phyloP scores from a whole-genome alignment of 2,329 filamentous ascomycete genomes.

The Fusarium sp. region DNA sequence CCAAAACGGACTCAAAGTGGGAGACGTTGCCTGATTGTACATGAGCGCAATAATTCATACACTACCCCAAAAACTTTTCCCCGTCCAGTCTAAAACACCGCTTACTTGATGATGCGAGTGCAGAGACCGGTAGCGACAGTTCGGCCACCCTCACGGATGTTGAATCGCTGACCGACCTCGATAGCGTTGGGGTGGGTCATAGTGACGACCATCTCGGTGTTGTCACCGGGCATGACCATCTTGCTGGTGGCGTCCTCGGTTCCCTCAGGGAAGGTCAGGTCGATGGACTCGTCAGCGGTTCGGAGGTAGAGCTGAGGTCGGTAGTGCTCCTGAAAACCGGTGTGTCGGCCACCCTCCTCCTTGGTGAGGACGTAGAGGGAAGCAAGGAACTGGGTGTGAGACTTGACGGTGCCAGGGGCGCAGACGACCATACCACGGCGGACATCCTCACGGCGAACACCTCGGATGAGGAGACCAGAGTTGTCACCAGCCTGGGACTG shows the following conservation, averaged over 20 bases:
- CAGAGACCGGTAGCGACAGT: conserved; percentile 88
- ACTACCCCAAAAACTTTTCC: conserved; percentile 41
- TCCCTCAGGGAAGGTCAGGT: conserved; percentile 89
- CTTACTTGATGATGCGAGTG: conserved; percentile 78
- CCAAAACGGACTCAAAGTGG: conserved; percentile 50
- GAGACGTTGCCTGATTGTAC: conserved; percentile 49
- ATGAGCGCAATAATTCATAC: conserved; percentile 49
- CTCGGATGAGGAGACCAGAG: conserved; percentile 95
- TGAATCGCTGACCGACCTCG: conserved; percentile 95
- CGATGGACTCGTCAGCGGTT: conserved; percentile 85
- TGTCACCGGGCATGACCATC: conserved; percentile 98
- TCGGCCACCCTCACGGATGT: conserved; percentile 96
- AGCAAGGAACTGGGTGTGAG: conserved; percentile 91
- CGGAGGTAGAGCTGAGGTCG: conserved; percentile 96
- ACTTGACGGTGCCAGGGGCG: conserved; percentile 85
- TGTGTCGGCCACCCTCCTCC: conserved; percentile 98
- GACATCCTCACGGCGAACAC: conserved; percentile 95
- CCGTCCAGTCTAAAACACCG: conserved; percentile 24
- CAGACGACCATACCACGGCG: conserved; percentile 94
- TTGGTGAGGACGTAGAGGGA: conserved; percentile 98
- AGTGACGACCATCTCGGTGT: conserved; percentile 95
- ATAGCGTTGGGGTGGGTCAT: conserved; percentile 89
- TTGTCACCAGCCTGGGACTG: conserved; percentile 97
- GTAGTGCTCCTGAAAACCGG: conserved; percentile 96
- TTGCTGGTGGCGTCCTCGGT: conserved; percentile 79